Base-by-base conservation (phyloP, 192 early-diverging fungal species). In the Rhizophagus sp. region DNA sequence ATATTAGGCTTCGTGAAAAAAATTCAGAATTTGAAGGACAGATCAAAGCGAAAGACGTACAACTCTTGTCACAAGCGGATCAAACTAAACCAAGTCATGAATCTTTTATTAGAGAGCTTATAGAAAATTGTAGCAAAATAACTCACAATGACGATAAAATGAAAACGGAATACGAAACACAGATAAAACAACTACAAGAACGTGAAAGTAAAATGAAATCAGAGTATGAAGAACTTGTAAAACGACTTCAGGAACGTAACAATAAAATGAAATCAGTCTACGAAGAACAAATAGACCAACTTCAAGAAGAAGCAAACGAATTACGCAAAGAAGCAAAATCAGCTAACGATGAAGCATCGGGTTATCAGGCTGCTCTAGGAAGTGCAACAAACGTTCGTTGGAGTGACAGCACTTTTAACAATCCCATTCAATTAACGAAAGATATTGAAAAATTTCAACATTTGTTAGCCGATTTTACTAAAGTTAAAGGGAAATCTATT, bases 341-440 rank as follows among this genome's bases (percentile, higher is more conserved):
- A 7, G n/a, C 44, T 72, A 22, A 49, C 1, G 36, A 72, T 19
- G 36, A 72, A 72, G 70, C 70, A 17, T 47, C 22, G 7, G 10
- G 5, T 47, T 75, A 61, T 34, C 49, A 75, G 62, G 49, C 47
- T 62, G 73, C 73, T n/a, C 73, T 75, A 19, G 73, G 73, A 34
- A 61, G 30, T 22, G 50, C 50, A 2, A 75, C 47, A 61, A 75
- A 57, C 36, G 13, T 75, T 62, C 49, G 50, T 39, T 75, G 24
- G 50, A 27, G 73, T 4, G 73, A 75, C 39, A 27, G 30, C n/a
- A 19, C 24, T 9, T 30, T 25, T 33, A 75, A 57, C 10, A 75
- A 75, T 62, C 25, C 73, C 30, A 17, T 74, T 13, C 47, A 74
- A 36, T 27, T 74, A 52, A 22, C 25, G n/a, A 74, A 57, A 34